Evolutionary conservation across 257 asterid genomes (phyloP), one percentile per base, ranked within the genome.

Genomic region (Nyctanthes arbortristis): DNA sequence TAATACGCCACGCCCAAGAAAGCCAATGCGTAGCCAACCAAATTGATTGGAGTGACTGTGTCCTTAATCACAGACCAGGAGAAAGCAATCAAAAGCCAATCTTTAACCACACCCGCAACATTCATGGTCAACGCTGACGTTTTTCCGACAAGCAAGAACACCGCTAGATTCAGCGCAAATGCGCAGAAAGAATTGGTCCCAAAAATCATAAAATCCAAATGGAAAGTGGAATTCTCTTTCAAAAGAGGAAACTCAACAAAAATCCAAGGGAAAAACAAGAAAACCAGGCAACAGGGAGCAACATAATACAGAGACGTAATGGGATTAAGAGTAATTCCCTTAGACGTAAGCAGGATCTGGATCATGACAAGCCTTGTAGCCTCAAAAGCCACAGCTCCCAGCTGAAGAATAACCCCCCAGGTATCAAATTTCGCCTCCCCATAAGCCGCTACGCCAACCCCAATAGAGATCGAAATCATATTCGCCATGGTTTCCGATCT

Each of bases 401-500:
- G 54, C 18, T 64, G 68, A 30, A 64, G 56, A 64, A 64, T 37
- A 33, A 64, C 68, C 11, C 68, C 68, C 68, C 68, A 64, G 33
- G 22, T 27, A 12, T 64, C 68, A 7, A 64, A 64, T 64, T 64
- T 64, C 10, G 68, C 68, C 68, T 64, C 68, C 5, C 68, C 68
- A 18, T 64, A 64, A 25, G 68, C 68, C 2, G 68, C 68, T 1
- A 64, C 49, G 5, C 35, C 68, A 11, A 64, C 68, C 24, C 68
- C 68, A 13, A 64, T 36, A 16, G 68, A 64, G 56, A 64, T 64
- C 33, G 68, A 64, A 6, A 64, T 22, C 68, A 64, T 64, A n/a
- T 64, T 64, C 30, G 56, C 37, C 68, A 64, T 64, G 5, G 68
- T 64, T 5, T 39, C 57, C 8, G 56, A 36, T 39, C 49, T 64